Evolutionary conservation across 345 rosid genomes (phyloP), one percentile per base, ranked within the genome.

Genomic region (Kernera saxatilis): DNA sequence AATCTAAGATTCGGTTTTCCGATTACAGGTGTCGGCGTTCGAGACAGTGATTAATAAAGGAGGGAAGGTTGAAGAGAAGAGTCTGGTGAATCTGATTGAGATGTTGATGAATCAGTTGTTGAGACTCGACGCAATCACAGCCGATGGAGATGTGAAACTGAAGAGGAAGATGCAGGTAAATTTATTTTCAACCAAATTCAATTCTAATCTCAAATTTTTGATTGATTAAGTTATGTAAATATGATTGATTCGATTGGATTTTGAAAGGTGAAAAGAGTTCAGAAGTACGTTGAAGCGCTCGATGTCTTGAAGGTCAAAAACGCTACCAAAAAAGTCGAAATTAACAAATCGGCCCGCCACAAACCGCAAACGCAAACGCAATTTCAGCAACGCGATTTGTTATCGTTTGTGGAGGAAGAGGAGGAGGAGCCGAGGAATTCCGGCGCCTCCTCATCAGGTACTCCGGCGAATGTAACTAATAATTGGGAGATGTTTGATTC

Each of bases 161-260:
- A 93, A 92, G 73, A 92, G 98, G 78, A 95, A 95, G 80, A 83
- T 85, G 94, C 99, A 95, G 97, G 99, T 89, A 29, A 5, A 0
- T 0, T 27, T 1, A 51, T 18, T 10, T 10, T 27, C n/a, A n/a
- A n/a, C n/a, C n/a, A 29, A 18, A 1, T 5, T 15, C 0, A 41
- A 4, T 44, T 32, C 19, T 5, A 27, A 58, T 67, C 35, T 39
- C 18, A 21, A 3, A 5, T 13, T 71, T 61, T 71, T 33, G 23
- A 33, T 37, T 49, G 23, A 9, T 57, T 29, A 1, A 0, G 9
- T 15, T 49, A 2, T 53, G 0, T 15, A 6, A 5, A 12, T 53
- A 5, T 10, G 72, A 19, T 65, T 54, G 25, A 15, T 54, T 75
- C 17, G 29, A 7, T 59, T 60, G 23, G 39, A 23, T 65, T 23